Conservation (phyloP, 345 rosid species). For the Brassica cretica region DNA sequence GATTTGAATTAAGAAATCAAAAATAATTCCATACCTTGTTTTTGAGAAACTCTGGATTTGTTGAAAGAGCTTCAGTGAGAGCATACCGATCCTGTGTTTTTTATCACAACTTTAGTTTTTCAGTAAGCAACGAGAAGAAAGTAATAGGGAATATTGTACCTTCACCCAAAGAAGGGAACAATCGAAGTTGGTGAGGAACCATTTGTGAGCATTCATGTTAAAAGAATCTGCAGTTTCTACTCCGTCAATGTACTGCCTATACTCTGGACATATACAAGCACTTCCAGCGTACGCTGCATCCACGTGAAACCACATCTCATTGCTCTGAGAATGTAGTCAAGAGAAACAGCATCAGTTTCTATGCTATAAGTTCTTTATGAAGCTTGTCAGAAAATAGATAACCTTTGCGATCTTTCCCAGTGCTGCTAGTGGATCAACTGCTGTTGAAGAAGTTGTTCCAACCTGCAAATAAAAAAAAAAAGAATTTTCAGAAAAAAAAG, state of each 20-base stretch:
- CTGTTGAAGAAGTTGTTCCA: conserved; percentile 88
- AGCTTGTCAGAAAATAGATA: conserved; percentile 19
- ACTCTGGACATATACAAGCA: not conserved
- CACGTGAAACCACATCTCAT: not conserved
- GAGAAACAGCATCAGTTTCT: not conserved
- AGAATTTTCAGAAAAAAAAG: not conserved
- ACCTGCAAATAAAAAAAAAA: conserved; percentile 45
- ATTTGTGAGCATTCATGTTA: conserved; percentile 71
- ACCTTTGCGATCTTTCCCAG: conserved; percentile 77
- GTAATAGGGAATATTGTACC: conserved; percentile 42
- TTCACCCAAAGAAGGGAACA: conserved; percentile 90
- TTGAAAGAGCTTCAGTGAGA: conserved; percentile 80
- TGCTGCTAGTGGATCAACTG: conserved; percentile 70
- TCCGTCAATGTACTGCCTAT: not conserved
- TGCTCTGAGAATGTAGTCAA: not conserved
- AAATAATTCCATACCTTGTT: conserved; percentile 58
- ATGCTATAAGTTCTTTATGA: not conserved
- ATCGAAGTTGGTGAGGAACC: conserved; percentile 87
- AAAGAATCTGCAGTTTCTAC: not conserved
- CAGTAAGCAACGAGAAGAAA: not conserved
- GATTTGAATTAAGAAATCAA: conserved; percentile 1
- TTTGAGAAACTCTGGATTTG: conserved; percentile 83
- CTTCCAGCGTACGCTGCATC: not conserved
- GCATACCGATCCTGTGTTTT: conserved; percentile 68
- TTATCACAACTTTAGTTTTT: not conserved